Percentiles rank a stretch among this genome's conserved stretches.
phyloP scores from a whole-genome alignment of 1,284 basidiomycete genomes.

The Blastosporella zonata region DNA sequence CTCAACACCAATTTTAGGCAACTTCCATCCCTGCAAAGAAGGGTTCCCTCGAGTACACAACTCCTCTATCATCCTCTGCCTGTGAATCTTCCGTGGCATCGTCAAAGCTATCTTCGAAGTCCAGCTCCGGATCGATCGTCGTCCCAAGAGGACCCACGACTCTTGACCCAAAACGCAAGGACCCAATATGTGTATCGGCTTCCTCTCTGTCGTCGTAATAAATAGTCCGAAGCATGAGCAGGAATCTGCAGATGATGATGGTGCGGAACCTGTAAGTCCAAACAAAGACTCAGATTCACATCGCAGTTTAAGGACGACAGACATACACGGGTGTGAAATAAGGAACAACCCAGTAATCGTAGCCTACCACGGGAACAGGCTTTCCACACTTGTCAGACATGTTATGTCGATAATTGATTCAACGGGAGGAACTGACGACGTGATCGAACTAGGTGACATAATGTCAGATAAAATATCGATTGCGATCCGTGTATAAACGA shows the following conservation, averaged over 20 bases:
- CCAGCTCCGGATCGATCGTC: slow-evolving; percentile 7
- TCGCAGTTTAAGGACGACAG: neutral
- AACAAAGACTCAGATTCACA: neutral
- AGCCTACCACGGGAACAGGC: slow-evolving; percentile 26
- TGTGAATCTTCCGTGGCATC: neutral
- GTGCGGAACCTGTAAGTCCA: slow-evolving; percentile 25
- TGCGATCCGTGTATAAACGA: neutral
- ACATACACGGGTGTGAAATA: slow-evolving; percentile 28
- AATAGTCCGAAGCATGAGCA: slow-evolving; percentile 26
- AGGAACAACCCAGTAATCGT: slow-evolving; percentile 32
- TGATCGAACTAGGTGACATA: slow-evolving; percentile 10
- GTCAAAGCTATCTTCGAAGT: slow-evolving; percentile 1
- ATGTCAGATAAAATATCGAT: neutral
- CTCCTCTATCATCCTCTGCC: neutral
- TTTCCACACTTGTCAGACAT: slow-evolving; percentile 3
- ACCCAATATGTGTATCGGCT: slow-evolving; percentile 4
- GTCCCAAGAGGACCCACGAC: slow-evolving; percentile 14
- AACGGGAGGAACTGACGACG: slow-evolving; percentile 1
- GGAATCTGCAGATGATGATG: slow-evolving; percentile 30
- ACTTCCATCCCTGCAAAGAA: slow-evolving; percentile 6
- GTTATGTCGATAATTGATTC: neutral
- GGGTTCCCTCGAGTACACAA: slow-evolving; percentile 10
- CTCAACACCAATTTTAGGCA: too few species aligned
- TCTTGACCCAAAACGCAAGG: slow-evolving; percentile 13
- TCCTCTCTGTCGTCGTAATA: slow-evolving; percentile 20